Percentiles rank a stretch among this genome's conserved stretches.
Evolutionary conservation across 164 flowering plant genomes (phyloP).

Genomic region (Stephania yunnanensis): DNA sequence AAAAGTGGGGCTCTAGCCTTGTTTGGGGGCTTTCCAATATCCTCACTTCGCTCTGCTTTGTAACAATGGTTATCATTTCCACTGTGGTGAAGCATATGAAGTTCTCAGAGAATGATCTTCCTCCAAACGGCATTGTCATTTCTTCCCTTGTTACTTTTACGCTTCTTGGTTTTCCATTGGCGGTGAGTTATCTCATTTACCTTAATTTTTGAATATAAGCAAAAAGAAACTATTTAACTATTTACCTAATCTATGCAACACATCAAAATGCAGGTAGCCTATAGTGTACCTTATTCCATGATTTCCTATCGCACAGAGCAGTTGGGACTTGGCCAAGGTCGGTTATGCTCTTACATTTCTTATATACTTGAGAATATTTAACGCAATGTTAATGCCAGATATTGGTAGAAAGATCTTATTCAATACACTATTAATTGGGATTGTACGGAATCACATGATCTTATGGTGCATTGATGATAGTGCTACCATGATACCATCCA

Average conservation of each 20-base stretch:
- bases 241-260: constrained; percentile 2
- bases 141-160: constrained; percentile 61
- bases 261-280: constrained; percentile 66
- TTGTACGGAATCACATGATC: neutral
- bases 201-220: no score
- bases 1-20: constrained; percentile 87
- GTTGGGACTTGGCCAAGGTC: constrained; percentile 96
- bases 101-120: constrained; percentile 29
- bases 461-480: neutral
- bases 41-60: constrained; percentile 71
- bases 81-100: constrained; percentile 37
- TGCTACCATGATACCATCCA: neutral
- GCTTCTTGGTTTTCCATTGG: constrained; percentile 83
- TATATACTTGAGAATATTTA: neutral
- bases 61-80: constrained; percentile 62
- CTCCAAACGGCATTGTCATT: constrained; percentile 65
- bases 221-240: neutral
- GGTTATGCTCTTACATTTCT: constrained; percentile 7
- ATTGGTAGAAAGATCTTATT: neutral
- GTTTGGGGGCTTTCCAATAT: constrained; percentile 89
- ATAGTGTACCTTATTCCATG: constrained; percentile 94
- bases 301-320: constrained; percentile 69
- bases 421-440: neutral
- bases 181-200: constrained; percentile 53
- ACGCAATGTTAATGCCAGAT: neutral